phyloP scores from a whole-genome alignment of 1,284 basidiomycete genomes.

The Ustilago hordei region DNA sequence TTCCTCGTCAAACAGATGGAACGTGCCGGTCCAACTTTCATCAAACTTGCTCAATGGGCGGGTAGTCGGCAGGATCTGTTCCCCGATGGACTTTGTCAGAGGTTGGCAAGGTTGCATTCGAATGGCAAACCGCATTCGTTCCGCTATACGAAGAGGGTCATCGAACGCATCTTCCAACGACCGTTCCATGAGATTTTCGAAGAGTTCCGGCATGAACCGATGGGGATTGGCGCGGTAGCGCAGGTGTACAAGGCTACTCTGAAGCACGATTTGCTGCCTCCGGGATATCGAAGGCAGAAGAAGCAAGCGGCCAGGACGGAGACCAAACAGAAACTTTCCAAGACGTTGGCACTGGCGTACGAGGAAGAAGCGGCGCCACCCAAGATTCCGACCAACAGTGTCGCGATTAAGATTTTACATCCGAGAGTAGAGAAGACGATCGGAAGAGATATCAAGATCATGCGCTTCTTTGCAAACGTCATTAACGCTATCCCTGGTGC shows the following conservation, averaged over 20 bases:
- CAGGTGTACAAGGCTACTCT: slow-evolving; percentile 91
- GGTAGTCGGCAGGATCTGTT: slow-evolving; percentile 95
- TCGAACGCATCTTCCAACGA: slow-evolving; percentile 81
- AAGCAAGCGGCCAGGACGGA: slow-evolving; percentile 28
- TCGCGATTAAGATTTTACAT: slow-evolving; percentile 96
- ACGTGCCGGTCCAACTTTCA: slow-evolving; percentile 93
- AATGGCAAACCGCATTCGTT: slow-evolving; percentile 86
- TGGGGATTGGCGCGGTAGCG: slow-evolving; percentile 97
- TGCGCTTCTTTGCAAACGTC: slow-evolving; percentile 87
- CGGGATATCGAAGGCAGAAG: slow-evolving; percentile 68
- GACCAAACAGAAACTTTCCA: slow-evolving; percentile 38
- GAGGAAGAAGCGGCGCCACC: slow-evolving; percentile 59
- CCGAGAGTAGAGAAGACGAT: slow-evolving; percentile 82
- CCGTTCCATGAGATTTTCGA: slow-evolving; percentile 90
- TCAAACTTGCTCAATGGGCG: slow-evolving; percentile 99
- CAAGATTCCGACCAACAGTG: slow-evolving; percentile 71
- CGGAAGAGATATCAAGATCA: slow-evolving; percentile 88
- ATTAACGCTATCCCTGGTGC: slow-evolving; percentile 89
- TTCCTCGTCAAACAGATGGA: slow-evolving; percentile 91
- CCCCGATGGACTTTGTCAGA: slow-evolving; percentile 87
- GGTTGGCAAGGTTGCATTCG: slow-evolving; percentile 88
- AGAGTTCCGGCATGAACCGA: slow-evolving; percentile 85
- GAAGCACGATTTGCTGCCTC: slow-evolving; percentile 82
- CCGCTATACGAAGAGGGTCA: slow-evolving; percentile 82
- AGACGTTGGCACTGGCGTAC: slow-evolving; percentile 57